Base-by-base conservation (phyloP, 2,329 filamentous ascomycete genomes). In the Nannizzia gypsea region DNA sequence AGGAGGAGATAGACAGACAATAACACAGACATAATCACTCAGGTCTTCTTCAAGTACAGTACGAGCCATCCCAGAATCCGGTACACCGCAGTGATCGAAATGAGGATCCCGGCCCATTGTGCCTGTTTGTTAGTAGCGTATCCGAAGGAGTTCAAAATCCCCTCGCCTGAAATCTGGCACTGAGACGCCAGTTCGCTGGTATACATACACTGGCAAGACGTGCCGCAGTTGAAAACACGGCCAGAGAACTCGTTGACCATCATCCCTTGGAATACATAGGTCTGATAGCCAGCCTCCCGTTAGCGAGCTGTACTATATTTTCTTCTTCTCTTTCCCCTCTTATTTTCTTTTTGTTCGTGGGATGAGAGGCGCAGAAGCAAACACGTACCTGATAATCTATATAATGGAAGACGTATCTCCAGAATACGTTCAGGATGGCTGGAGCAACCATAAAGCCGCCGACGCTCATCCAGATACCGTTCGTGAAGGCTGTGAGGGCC, bases 401-500 rank as follows among this genome's bases (percentile, higher is more conserved):
- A 71, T 91, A 95, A 69, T 91, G 87, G 67, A 93, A 93, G 4
- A 88, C 88, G 67, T 95, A 93, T 71, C 84, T 83, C 84, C 88
- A 95, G 66, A 95, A 95, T 1, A 81, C 82, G 71, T 95, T 95
- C 44, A 95, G 78, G 1, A 85, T 81, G 0, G 77, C 81, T 2
- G 85, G 83, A 2, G 83, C 80, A 1, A 95, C 89, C 71, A 95
- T 80, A 74, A 95, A 95, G 0, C 90, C 90, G 58, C 86, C 83
- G 1, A 92, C 88, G 57, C 82, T 85, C 89, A 95, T 95, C 89
- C 89, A 95, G 5, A 95, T 77, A 0, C 89, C 90, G 72, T 95
- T 95, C 22, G 88, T 86, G 68, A 95, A 95, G 0, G 90, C 89
- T 0, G 88, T 87, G 1, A 90, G 77, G 0, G 90, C 89, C 0